Base-by-base conservation (phyloP, 2,329 filamentous ascomycete species). In the Polytolypa hystricis region DNA sequence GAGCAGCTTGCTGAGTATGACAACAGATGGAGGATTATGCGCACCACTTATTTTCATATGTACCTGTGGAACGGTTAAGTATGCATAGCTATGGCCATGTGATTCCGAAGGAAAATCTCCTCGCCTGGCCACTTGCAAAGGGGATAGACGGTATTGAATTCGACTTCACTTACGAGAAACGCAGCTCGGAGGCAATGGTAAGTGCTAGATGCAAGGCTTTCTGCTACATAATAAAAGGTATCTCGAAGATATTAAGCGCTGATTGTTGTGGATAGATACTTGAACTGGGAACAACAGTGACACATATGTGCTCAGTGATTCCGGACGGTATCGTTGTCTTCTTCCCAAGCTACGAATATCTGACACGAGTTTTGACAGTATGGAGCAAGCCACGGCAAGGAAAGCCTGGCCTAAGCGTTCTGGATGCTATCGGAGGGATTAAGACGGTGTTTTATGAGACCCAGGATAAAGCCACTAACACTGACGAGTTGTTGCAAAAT, bases 11-110 rank as follows among this genome's bases (percentile, higher is more conserved):
- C 37, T 30, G 46, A 49, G 25, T 50, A 7, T n/a, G 4, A 19
- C 21, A 4, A 5, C 41, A 73, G 58, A 93, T 96, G 66, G 74
- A 80, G 16, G 91, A 96, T 61, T 98, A 94, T 59, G 78, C 73
- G 23, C 72, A 81, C 3, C 84, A 95, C 49, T 69, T 98, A 0
- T 91, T 98, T 43, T 83, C 89, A 0, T 80, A 83, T 33, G 58
- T 94, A 0, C 55, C 73, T 0, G 47, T 69, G 1, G 59, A 65
- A 0, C 75, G 75, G 39, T 72, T 96, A 30, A 79, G 72, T 7
- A 94, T 84, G 0, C 73, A 95, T 19, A 95, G 86, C 47, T 98
- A 89, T 55, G 87, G 85, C 0, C 91, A 98, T 59, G 87, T 98
- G 30, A 93, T 98, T 37, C 89, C 91, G 0, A 60, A 74, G 0